Evolutionary conservation across 108 stramenopile genomes (phyloP).

Genomic region (Skeletonema grethae): DNA sequence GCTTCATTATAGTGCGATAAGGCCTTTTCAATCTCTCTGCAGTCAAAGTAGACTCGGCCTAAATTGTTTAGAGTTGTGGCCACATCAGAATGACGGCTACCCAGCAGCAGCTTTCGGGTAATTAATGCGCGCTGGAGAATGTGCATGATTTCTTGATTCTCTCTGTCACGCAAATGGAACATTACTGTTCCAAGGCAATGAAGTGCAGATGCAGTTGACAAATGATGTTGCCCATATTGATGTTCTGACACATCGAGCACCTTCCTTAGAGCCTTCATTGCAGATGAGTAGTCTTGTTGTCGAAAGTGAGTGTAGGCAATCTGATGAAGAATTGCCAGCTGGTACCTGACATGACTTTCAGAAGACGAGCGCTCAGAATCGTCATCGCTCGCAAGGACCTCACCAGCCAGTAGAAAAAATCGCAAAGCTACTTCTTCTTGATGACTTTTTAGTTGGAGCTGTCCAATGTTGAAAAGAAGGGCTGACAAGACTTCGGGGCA

Average conservation of each 20-base stretch:
- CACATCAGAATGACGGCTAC: slow-evolving; percentile 47
- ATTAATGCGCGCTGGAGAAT: slow-evolving; percentile 28
- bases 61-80: slow-evolving; percentile 64
- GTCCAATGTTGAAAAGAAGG: slow-evolving; percentile 7
- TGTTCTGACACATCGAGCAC: not conserved
- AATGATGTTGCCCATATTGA: not conserved
- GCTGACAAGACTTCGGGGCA: not conserved
- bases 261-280: slow-evolving; percentile 29
- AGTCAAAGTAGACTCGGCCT: slow-evolving; percentile 54
- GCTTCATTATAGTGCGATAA: slow-evolving; percentile 52
- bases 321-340: slow-evolving; percentile 58
- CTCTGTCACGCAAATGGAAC: slow-evolving; percentile 39
- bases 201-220: slow-evolving; percentile 47
- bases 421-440: slow-evolving; percentile 42
- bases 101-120: slow-evolving; percentile 31
- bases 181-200: slow-evolving; percentile 63
- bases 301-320: slow-evolving; percentile 61
- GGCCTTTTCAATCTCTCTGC: slow-evolving; percentile 41
- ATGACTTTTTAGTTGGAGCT: not conserved
- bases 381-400: slow-evolving; percentile 11
- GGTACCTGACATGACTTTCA: not conserved
- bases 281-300: slow-evolving; percentile 32
- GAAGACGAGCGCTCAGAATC: not conserved
- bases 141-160: slow-evolving; percentile 30
- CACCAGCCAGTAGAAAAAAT: slow-evolving; percentile 46